phyloP scores from a whole-genome alignment of 192 early-diverging fungal species.

The Coemansia reversa region DNA sequence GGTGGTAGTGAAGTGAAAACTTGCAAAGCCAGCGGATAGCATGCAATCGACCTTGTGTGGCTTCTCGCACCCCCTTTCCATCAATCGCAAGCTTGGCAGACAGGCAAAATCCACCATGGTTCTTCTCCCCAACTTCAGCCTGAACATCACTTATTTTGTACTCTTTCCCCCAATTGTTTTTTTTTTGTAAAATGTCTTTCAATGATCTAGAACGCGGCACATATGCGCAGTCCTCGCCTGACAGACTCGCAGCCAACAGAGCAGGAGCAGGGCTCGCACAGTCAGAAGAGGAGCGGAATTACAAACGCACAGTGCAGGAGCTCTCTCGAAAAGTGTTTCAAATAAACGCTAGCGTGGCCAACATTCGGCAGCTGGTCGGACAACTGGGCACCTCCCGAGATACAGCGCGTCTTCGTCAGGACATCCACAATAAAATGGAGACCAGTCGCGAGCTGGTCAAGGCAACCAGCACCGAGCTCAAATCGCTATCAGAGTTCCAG shows the following conservation, averaged over 20 bases:
- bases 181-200: constrained; percentile 59
- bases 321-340: constrained; percentile 83
- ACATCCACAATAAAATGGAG: constrained; percentile 66
- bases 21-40: too few relatives aligned
- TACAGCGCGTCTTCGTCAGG: constrained; percentile 66
- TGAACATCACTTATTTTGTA: neutral
- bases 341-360: constrained; percentile 81
- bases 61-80: neutral
- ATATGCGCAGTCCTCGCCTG: constrained; percentile 19
- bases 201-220: constrained; percentile 62
- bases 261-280: neutral
- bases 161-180: neutral
- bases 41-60: neutral
- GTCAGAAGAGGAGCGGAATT: constrained; percentile 51
- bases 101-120: too few relatives aligned
- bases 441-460: constrained; percentile 79
- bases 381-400: constrained; percentile 78
- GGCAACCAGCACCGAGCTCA: constrained; percentile 74
- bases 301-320: constrained; percentile 59
- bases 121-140: too few relatives aligned
- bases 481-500: constrained; percentile 65
- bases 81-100: too few relatives aligned
- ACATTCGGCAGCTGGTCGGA: constrained; percentile 74
- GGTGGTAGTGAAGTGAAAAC: too few relatives aligned
- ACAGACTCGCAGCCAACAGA: neutral